Evolutionary conservation across 78 protist species (phyloP).

Genomic region (Cavenderia fasciculata): DNA sequence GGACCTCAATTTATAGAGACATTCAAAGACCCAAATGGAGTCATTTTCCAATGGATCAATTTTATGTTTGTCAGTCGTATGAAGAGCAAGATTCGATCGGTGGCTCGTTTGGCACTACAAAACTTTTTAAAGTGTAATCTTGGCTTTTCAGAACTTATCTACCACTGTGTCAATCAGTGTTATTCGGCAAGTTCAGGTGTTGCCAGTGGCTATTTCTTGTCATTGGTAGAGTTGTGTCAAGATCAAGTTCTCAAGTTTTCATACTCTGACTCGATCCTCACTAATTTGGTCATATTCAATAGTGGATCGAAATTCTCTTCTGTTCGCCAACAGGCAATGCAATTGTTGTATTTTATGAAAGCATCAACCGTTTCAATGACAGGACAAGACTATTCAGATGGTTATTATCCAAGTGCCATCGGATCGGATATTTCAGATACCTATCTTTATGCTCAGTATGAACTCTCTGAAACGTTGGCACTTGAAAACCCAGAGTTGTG

Average conservation of each 20-base stretch:
- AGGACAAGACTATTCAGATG: neutral
- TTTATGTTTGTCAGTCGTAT: constrained; percentile 22
- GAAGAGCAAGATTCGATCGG: constrained; percentile 39
- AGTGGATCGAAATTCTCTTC: constrained; percentile 31
- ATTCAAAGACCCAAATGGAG: constrained; percentile 62
- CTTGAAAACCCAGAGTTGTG: constrained; percentile 51
- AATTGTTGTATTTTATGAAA: constrained; percentile 9
- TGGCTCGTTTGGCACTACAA: constrained; percentile 53
- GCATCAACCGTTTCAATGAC: neutral
- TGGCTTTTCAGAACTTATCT: constrained; percentile 20
- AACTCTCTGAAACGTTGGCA: constrained; percentile 31
- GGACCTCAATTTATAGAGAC: constrained; percentile 65
- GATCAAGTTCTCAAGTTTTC: constrained; percentile 46
- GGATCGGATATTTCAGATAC: constrained; percentile 73
- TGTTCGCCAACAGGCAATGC: constrained; percentile 39
- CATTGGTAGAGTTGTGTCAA: constrained; percentile 50
- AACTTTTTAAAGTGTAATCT: constrained; percentile 69
- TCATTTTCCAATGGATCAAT: constrained; percentile 76
- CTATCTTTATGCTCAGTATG: constrained; percentile 37
- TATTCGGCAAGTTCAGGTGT: constrained; percentile 12
- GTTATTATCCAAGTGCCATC: constrained; percentile 48
- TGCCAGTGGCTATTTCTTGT: constrained; percentile 59
- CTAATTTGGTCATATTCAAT: constrained; percentile 49
- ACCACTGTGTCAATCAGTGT: constrained; percentile 75
- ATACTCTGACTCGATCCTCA: constrained; percentile 32